Conservation (phyloP, 805 yeast genomes). For the Wickerhamomyces tratensis region DNA sequence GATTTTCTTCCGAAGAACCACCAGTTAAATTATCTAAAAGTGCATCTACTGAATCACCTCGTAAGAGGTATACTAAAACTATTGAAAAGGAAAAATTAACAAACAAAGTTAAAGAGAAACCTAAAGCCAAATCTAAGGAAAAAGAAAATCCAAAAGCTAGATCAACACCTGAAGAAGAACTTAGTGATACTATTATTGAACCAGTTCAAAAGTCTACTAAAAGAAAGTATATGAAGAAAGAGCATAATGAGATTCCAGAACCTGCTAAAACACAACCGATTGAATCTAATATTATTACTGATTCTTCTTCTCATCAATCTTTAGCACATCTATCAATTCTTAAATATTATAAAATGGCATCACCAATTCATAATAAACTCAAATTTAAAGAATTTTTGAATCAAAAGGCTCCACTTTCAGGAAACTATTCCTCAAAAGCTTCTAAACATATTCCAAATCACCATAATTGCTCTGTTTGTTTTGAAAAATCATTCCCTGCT, state of each 20-base stretch:
- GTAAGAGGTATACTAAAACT: conserved; percentile 7
- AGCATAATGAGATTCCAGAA: conserved; percentile 1
- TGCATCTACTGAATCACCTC: conserved; percentile 1
- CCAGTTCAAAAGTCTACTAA: background rate
- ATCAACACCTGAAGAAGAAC: background rate
- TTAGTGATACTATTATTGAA: background rate
- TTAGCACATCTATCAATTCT: conserved; percentile 8
- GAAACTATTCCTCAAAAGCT: background rate
- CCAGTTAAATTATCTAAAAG: background rate
- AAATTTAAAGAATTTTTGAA: conserved; percentile 8
- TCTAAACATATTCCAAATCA: background rate
- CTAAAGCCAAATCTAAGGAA: background rate
- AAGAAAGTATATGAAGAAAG: conserved; percentile 7
- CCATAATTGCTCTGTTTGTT: conserved; percentile 51
- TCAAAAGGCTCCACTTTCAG: conserved; percentile 8
- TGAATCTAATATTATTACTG: conserved; percentile 4
- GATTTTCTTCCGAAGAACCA: background rate
- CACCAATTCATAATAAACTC: conserved; percentile 6
- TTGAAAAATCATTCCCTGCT: conserved; percentile 24
- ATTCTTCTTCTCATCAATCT: background rate
- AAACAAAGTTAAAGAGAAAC: conserved; percentile 7
- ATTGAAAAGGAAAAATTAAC: conserved; percentile 15
- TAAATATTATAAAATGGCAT: conserved; percentile 8
- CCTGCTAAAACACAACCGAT: conserved; percentile 3
- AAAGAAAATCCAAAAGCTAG: conserved; percentile 1